These are phyloP conservation scores for Mesembryanthemum crystallinum DNA, from an alignment of 148 eudicot species.

Conservation along the genomic window DNA sequence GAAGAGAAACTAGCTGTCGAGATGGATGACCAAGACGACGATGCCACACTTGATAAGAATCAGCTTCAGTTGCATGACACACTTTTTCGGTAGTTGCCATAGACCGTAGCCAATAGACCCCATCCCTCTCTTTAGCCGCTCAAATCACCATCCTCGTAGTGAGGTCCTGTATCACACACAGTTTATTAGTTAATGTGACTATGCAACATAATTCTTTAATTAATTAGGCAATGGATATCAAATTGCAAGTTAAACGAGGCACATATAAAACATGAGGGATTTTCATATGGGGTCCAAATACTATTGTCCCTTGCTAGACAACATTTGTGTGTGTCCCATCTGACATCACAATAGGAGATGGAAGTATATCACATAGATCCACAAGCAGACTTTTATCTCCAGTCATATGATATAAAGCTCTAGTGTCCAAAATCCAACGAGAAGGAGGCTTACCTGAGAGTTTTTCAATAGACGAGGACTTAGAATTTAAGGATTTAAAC, in stretches of 20 bases:
- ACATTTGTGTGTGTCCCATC: constrained; percentile 9
- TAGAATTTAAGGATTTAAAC: not conserved
- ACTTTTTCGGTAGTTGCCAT: not conserved
- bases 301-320: not conserved
- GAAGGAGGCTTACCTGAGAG: not conserved
- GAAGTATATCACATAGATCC: not conserved
- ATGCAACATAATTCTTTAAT: not conserved
- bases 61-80: not conserved
- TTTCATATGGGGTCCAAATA: not conserved
- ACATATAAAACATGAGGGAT: not conserved
- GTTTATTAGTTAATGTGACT: not conserved
- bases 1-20: not conserved
- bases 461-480: not conserved
- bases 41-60: constrained; percentile 12
- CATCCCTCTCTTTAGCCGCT: constrained; percentile 17
- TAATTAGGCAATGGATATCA: constrained; percentile 16
- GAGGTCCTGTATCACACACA: constrained; percentile 23
- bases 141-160: constrained; percentile 35
- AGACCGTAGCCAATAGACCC: constrained; percentile 7
- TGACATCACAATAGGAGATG: not conserved
- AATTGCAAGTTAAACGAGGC: constrained; percentile 6
- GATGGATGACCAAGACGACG: constrained; percentile 6
- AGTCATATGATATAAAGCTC: constrained; percentile 23
- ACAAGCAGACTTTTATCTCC: not conserved
- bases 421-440: constrained; percentile 15